Percentiles rank a stretch among this genome's conserved stretches.
Evolutionary conservation across 2,329 filamentous ascomycete species (phyloP).

Genomic region (Alternaria triticimaculans): DNA sequence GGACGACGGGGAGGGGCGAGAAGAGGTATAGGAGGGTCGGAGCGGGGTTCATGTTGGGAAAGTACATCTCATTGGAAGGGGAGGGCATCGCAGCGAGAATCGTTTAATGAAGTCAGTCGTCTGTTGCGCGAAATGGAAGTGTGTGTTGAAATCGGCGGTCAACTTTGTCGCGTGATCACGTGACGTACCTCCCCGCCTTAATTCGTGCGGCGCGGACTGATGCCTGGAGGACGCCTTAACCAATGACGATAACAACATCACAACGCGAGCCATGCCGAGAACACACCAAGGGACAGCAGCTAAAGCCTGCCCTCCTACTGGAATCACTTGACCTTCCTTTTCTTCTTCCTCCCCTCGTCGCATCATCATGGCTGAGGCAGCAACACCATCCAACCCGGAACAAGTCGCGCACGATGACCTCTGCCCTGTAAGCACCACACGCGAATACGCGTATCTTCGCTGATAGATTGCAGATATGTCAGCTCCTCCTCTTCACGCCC

Average conservation of each 20-base stretch:
- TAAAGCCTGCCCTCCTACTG: not conserved
- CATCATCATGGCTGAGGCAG: conserved; percentile 5
- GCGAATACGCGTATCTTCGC: not conserved
- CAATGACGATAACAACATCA: conserved; percentile 4
- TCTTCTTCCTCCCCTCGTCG: not conserved
- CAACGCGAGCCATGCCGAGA: not conserved
- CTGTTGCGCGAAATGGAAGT: not conserved
- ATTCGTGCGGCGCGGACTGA: conserved; percentile 6
- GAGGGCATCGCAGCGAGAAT: conserved; percentile 10
- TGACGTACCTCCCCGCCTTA: not conserved
- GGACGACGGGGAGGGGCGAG: not conserved
- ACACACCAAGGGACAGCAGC: not conserved
- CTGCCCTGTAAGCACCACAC: conserved; percentile 42
- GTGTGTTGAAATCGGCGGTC: too few species aligned
- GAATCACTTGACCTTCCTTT: not conserved
- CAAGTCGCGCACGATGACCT: conserved; percentile 50
- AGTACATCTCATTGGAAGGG: conserved; percentile 15
- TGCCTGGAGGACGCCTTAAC: conserved; percentile 7
- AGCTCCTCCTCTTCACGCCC: conserved; percentile 52
- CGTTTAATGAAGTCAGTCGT: not conserved
- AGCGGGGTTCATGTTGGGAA: conserved; percentile 24
- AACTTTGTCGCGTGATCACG: conserved; percentile 1
- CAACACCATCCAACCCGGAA: conserved; percentile 7
- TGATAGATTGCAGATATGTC: conserved; percentile 46
- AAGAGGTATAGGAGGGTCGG: conserved; percentile 20